These are phyloP conservation scores for Dictyostelium discoideum DNA, from an alignment of 78 protist genomes.

Conservation along the genomic window DNA sequence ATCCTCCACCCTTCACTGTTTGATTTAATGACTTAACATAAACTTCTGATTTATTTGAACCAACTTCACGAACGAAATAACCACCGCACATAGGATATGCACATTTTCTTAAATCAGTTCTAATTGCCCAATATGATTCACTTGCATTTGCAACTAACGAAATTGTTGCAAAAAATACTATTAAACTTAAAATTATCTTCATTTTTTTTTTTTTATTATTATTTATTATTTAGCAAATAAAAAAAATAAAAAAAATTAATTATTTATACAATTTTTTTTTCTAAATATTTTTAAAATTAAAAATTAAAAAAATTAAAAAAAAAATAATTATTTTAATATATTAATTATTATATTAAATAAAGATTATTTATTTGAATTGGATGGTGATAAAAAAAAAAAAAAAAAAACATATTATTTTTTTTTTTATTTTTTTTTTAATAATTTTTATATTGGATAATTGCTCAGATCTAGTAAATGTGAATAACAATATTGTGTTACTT, in stretches of 20 bases:
- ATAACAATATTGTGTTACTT: too few species aligned
- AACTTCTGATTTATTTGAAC: background rate
- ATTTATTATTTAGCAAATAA: too few species aligned
- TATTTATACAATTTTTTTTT: background rate
- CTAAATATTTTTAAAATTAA: background rate
- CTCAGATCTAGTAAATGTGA: too few species aligned
- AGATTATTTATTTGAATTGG: background rate
- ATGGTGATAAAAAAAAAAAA: background rate
- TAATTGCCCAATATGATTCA: background rate
- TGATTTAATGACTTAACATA: background rate
- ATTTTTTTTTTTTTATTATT: too few species aligned
- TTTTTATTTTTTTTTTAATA: too few species aligned
- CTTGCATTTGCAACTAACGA: background rate
- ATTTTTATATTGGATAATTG: too few species aligned
- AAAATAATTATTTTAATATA: background rate
- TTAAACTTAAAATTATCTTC: background rate
- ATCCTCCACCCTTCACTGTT: background rate
- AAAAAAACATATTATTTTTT: too few species aligned
- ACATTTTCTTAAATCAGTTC: constrained; percentile 24
- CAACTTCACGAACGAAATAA: background rate
- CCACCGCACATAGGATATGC: constrained; percentile 46
- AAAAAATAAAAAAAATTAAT: background rate
- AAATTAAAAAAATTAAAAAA: background rate
- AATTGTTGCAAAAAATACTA: background rate
- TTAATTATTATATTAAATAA: background rate